Percentiles rank a stretch among this genome's conserved stretches.
These are phyloP conservation scores for Trichoderma sp. DNA, from an alignment of 2,329 filamentous ascomycete species.

Conservation along the genomic window DNA sequence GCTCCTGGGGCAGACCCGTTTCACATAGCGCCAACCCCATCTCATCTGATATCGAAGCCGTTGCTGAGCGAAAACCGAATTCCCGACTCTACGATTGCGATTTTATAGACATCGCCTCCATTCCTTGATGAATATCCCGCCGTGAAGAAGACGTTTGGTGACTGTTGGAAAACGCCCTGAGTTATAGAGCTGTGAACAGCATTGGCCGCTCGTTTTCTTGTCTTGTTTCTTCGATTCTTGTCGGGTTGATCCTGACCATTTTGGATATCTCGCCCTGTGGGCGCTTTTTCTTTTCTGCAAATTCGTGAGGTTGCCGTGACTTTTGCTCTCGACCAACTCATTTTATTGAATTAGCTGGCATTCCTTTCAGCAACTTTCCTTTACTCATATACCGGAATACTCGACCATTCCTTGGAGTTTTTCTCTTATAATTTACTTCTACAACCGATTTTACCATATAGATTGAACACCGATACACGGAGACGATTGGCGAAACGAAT, in stretches of 20 bases:
- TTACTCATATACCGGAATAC: not conserved
- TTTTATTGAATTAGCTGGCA: not conserved
- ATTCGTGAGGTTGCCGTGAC: not conserved
- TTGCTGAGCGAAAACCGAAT: not conserved
- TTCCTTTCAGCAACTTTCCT: not conserved
- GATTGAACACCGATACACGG: not conserved
- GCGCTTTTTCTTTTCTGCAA: slow-evolving; percentile 20
- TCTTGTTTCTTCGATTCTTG: slow-evolving; percentile 23
- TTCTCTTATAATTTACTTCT: not conserved
- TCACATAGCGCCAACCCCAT: not conserved
- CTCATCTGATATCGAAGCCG: not conserved
- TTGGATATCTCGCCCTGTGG: slow-evolving; percentile 28
- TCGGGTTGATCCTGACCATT: slow-evolving; percentile 12
- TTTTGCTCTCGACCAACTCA: not conserved
- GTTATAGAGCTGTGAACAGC: not conserved
- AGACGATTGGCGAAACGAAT: slow-evolving; percentile 6
- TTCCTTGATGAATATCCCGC: slow-evolving; percentile 8
- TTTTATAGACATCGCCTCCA: not conserved
- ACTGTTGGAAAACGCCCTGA: not conserved
- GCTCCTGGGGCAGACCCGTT: not conserved
- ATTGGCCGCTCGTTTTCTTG: slow-evolving; percentile 22
- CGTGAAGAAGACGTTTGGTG: not conserved
- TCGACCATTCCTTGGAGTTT: slow-evolving; percentile 20
- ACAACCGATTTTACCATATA: slow-evolving; percentile 1
- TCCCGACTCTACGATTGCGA: not conserved